A percentile compares a stretch with the other conserved stretches of the same genome.
Conservation (phyloP, 2,329 filamentous ascomycete genomes). For the Tolypocladium endophyticum region DNA sequence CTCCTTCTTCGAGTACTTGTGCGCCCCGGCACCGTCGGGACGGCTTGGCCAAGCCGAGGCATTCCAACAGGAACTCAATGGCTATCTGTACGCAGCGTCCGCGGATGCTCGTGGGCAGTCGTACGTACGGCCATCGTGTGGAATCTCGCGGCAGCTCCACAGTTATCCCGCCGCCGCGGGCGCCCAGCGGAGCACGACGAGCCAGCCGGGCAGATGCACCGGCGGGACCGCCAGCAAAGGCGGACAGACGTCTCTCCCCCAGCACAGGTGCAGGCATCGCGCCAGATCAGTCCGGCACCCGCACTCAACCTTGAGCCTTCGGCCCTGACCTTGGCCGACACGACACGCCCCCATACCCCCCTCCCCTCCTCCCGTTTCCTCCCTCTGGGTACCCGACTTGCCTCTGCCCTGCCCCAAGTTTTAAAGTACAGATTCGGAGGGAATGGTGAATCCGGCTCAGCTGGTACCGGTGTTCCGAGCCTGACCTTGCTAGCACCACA, state of each 20-base stretch:
- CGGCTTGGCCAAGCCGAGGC: background rate
- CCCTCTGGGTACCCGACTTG: background rate
- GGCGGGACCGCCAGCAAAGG: background rate
- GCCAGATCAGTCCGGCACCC: background rate
- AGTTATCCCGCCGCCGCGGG: background rate
- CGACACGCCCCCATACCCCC: constrained; percentile 1
- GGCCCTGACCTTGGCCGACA: background rate
- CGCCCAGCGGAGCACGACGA: background rate
- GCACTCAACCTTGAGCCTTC: constrained; percentile 1
- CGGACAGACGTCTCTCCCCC: background rate
- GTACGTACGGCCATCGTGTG: background rate
- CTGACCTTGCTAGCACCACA: constrained; percentile 11
- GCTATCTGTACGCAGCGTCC: background rate
- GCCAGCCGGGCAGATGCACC: background rate
- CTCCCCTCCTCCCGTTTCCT: background rate
- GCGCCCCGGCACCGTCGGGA: background rate
- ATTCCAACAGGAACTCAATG: background rate
- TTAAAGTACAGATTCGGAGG: background rate
- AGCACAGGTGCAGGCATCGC: background rate
- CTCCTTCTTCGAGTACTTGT: background rate
- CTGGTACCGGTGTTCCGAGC: constrained; percentile 7
- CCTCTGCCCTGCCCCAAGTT: background rate
- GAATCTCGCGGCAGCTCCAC: background rate
- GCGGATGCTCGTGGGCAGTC: background rate
- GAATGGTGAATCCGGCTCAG: constrained; percentile 4